These are phyloP conservation scores for Puccinia novopanici DNA, from an alignment of 1,284 basidiomycete genomes.

Conservation along the genomic window DNA sequence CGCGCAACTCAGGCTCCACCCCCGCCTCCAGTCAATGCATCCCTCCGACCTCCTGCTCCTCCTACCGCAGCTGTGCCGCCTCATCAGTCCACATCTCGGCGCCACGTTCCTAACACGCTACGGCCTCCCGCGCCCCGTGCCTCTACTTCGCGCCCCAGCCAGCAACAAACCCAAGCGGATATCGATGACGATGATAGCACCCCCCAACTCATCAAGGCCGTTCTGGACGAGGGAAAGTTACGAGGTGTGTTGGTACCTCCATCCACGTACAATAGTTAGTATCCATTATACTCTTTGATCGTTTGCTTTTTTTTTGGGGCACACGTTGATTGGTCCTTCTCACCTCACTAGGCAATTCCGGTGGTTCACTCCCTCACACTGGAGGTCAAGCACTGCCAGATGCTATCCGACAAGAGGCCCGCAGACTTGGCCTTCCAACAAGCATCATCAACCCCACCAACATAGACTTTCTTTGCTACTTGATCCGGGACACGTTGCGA, in stretches of 20 bases:
- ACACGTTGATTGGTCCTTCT: neutral
- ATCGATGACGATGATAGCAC: neutral
- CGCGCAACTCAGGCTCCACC: neutral
- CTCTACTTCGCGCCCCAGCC: neutral
- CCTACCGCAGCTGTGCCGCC: neutral
- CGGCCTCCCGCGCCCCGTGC: neutral
- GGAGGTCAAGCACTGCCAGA: neutral
- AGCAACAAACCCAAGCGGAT: neutral
- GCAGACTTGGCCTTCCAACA: neutral
- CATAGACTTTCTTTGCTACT: constrained; percentile 2
- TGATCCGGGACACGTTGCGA: constrained; percentile 11
- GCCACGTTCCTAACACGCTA: neutral
- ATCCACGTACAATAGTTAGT: neutral
- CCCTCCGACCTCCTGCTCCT: neutral
- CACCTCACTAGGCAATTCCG: neutral
- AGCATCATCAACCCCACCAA: neutral
- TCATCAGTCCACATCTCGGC: neutral
- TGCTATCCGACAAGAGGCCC: constrained; percentile 3
- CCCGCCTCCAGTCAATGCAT: neutral
- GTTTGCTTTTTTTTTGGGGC: neutral
- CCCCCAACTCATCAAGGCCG: neutral
- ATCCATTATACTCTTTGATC: neutral
- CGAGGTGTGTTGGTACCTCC: neutral
- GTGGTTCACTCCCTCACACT: neutral
- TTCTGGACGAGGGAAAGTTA: too few relatives aligned